Conservation (phyloP, 2,329 filamentous ascomycete species). For the Leptographium galeiforme region DNA sequence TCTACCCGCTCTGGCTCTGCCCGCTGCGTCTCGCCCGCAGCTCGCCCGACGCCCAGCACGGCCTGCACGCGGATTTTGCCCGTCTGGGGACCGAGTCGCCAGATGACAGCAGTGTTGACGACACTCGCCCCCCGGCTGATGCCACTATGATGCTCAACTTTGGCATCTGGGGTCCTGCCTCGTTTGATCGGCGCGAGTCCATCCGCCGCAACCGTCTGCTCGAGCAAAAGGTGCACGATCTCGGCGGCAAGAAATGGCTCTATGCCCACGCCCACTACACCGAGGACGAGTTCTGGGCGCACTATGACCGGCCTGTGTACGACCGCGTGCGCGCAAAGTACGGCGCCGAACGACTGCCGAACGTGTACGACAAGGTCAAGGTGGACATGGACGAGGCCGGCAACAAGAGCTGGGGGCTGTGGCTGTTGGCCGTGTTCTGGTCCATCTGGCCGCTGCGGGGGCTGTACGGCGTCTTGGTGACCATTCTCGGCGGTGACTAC, state of each 20-base stretch:
- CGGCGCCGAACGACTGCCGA: slow-evolving; percentile 43
- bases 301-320: slow-evolving; percentile 48
- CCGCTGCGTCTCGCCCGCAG: slow-evolving; percentile 32
- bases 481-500: not conserved
- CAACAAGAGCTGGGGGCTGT: slow-evolving; percentile 17
- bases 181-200: slow-evolving; percentile 24
- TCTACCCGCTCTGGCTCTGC: slow-evolving; percentile 45
- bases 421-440: slow-evolving; percentile 19
- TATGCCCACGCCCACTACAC: slow-evolving; percentile 59
- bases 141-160: slow-evolving; percentile 33
- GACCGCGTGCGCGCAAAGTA: slow-evolving; percentile 45
- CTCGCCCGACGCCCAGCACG: slow-evolving; percentile 26
- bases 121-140: too few species aligned
- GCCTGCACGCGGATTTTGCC: slow-evolving; percentile 33
- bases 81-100: slow-evolving; percentile 14
- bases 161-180: slow-evolving; percentile 45
- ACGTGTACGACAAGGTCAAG: slow-evolving; percentile 55
- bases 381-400: slow-evolving; percentile 25
- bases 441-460: slow-evolving; percentile 29
- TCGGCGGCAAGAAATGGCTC: slow-evolving; percentile 55
- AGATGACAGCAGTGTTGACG: slow-evolving; percentile 22
- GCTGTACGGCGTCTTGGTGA: slow-evolving; percentile 31
- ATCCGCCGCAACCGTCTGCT: slow-evolving; percentile 44
- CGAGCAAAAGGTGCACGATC: slow-evolving; percentile 43
- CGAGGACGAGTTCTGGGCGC: slow-evolving; percentile 54